Evolutionary conservation across 2,329 filamentous ascomycete species (phyloP).

Genomic region (Colletotrichum lupini): DNA sequence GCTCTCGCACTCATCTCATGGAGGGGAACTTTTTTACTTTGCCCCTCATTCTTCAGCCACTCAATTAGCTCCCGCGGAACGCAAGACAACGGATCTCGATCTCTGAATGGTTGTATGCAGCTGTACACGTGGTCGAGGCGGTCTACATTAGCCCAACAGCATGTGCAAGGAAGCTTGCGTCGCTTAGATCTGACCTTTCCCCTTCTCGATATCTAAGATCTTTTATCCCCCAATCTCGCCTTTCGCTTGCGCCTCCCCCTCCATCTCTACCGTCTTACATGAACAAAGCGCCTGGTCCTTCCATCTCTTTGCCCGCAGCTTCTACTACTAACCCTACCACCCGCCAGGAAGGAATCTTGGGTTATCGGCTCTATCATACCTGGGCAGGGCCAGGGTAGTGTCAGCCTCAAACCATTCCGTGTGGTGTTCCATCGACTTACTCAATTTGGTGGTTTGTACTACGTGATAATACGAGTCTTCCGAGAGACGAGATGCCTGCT

Average conservation of each 20-base stretch:
- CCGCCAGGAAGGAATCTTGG: not conserved
- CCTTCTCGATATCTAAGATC: not conserved
- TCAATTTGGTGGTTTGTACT: not conserved
- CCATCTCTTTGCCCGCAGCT: not conserved
- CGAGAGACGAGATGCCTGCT: not conserved
- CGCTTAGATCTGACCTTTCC: not conserved
- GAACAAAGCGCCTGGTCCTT: not conserved
- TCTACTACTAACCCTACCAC: not conserved
- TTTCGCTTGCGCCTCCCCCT: conserved; percentile 6
- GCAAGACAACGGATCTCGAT: not conserved
- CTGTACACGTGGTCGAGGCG: not conserved
- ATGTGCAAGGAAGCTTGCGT: not conserved
- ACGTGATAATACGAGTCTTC: not conserved
- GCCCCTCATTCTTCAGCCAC: not conserved
- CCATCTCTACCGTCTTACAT: not conserved
- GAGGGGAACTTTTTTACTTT: not conserved
- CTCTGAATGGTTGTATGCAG: not conserved
- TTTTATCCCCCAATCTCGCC: not conserved
- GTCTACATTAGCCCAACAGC: not conserved
- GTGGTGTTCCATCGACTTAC: conserved; percentile 4
- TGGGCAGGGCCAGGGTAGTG: not conserved
- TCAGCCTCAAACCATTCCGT: not conserved
- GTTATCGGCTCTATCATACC: too few species aligned
- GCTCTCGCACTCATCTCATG: not conserved
- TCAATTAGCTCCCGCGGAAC: not conserved